Conservation (phyloP, 306 rosid genomes). For the Lotus japonicus region DNA sequence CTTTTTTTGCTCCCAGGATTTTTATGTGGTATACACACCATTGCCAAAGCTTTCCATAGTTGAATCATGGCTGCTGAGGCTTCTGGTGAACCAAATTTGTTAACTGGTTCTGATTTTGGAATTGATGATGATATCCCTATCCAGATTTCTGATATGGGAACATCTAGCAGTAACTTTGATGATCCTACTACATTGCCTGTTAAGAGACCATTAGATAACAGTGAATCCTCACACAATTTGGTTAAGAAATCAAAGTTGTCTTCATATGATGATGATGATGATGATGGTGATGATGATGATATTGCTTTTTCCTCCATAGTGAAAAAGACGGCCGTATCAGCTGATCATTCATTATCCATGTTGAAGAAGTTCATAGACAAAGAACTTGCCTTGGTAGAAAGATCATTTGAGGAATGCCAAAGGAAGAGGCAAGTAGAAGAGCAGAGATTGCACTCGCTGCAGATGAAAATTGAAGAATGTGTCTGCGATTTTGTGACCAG, state of each 20-base stretch:
- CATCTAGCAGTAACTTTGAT: not conserved
- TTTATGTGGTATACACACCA: not conserved
- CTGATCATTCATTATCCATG: not conserved
- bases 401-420: not conserved
- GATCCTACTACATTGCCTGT: not conserved
- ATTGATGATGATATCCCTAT: constrained; percentile 7
- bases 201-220: constrained; percentile 12
- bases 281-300: not conserved
- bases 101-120: not conserved
- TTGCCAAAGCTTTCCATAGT: not conserved
- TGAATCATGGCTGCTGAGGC: constrained; percentile 11
- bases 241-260: constrained; percentile 15
- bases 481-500: too few species aligned
- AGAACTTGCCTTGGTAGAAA: constrained; percentile 15
- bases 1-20: not conserved
- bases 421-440: constrained; percentile 1
- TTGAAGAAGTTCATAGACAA: constrained; percentile 4
- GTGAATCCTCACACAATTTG: not conserved
- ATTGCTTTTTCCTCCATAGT: not conserved
- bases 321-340: not conserved
- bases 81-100: not conserved
- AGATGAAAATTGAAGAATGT: too few species aligned
- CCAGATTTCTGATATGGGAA: not conserved
- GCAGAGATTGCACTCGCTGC: constrained; percentile 23
- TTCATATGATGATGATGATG: not conserved